Conservation (phyloP, 768 basidiomycete genomes). For the Fomitopsis serialis region DNA sequence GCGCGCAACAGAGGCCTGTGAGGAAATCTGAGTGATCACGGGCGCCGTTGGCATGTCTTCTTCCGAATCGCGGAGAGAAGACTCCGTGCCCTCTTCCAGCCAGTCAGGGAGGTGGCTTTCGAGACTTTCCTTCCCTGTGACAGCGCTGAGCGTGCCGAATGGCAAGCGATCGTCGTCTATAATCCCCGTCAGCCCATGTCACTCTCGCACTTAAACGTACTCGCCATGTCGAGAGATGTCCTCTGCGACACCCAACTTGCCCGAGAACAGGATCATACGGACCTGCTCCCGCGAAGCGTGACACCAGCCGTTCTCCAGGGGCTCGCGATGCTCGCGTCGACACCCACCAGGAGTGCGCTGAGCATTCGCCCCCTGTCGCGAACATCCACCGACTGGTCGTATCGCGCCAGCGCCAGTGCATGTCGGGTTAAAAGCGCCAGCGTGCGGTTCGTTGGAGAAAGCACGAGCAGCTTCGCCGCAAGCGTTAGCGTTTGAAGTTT, state of each 20-base stretch:
- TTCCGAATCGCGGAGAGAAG: constrained; percentile 63
- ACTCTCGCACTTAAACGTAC: background rate
- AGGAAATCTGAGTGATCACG: constrained; percentile 29
- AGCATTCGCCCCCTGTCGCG: constrained; percentile 87
- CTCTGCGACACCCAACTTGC: constrained; percentile 50
- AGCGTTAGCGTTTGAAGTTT: constrained; percentile 84
- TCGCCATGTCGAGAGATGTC: constrained; percentile 11
- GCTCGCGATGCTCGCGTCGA: constrained; percentile 23
- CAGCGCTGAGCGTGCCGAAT: constrained; percentile 63
- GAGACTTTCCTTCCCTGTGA: constrained; percentile 51
- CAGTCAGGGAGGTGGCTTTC: constrained; percentile 72
- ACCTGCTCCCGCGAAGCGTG: constrained; percentile 76
- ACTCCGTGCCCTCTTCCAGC: constrained; percentile 82
- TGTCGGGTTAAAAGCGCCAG: constrained; percentile 59
- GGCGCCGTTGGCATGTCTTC: constrained; percentile 40
- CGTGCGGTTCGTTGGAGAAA: constrained; percentile 49
- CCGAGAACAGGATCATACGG: constrained; percentile 70
- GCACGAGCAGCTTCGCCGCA: constrained; percentile 77
- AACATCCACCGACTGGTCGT: constrained; percentile 86
- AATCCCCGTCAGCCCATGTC: background rate
- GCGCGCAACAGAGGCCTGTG: constrained; percentile 35
- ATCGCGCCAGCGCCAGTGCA: constrained; percentile 78
- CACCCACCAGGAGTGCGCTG: constrained; percentile 58
- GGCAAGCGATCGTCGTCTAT: constrained; percentile 35
- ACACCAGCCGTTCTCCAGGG: constrained; percentile 52